A percentile compares a stretch with the other conserved stretches of the same genome.
Conservation (phyloP, 148 eudicot genomes). For the Chenopodium suecicum region DNA sequence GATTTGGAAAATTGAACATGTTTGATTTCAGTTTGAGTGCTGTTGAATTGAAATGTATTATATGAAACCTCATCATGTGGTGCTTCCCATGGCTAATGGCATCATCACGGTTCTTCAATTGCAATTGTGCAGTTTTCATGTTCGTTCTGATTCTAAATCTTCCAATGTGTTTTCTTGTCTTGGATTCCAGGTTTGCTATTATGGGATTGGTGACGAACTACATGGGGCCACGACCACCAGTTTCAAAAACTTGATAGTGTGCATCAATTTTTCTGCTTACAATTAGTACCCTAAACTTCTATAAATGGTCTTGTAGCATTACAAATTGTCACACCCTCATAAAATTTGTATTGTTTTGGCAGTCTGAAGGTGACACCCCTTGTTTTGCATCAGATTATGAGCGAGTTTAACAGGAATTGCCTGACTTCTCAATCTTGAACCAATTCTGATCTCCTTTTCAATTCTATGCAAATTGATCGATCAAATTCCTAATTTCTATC, state of each 20-base stretch:
- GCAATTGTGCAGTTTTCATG: background rate
- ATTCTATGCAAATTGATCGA: no score
- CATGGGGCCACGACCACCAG: constrained; percentile 44
- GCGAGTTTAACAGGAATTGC: background rate
- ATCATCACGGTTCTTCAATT: background rate
- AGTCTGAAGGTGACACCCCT: background rate
- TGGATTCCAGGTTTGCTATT: constrained; percentile 52
- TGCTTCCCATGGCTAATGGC: background rate
- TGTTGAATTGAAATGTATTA: no score
- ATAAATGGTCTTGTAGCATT: constrained; percentile 2
- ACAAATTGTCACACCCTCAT: background rate
- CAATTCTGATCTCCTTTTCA: no score
- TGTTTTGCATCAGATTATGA: background rate
- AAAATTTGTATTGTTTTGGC: background rate
- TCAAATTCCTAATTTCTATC: no score
- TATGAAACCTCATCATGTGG: background rate
- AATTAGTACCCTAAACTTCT: background rate
- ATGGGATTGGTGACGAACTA: constrained; percentile 64
- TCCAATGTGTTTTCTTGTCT: constrained; percentile 1
- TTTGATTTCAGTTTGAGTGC: no score
- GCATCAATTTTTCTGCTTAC: background rate
- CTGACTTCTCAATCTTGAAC: background rate
- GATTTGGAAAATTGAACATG: background rate
- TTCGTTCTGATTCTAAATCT: background rate
- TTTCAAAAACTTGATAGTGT: constrained; percentile 20